phyloP scores from a whole-genome alignment of 768 basidiomycete species.

The Boletus subcaerulescens region DNA sequence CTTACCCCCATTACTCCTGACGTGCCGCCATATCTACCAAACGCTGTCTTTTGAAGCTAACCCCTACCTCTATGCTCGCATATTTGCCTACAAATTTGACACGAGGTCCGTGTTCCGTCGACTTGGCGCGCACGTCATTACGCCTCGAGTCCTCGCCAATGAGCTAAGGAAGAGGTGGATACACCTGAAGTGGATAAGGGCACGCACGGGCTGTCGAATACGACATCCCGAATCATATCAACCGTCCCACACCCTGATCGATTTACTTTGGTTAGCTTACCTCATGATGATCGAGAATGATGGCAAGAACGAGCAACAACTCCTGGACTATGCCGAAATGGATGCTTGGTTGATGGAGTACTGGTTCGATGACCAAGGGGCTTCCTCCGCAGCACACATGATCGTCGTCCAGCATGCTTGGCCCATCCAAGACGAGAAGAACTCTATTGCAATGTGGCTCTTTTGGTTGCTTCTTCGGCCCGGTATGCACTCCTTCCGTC shows the following conservation, averaged over 20 bases:
- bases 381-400: slow-evolving; percentile 45
- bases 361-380: slow-evolving; percentile 60
- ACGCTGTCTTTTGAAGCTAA: slow-evolving; percentile 53
- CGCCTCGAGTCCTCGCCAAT: slow-evolving; percentile 47
- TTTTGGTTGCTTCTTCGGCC: slow-evolving; percentile 70
- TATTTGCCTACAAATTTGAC: slow-evolving; percentile 72
- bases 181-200: slow-evolving; percentile 55
- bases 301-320: slow-evolving; percentile 65
- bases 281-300: slow-evolving; percentile 82
- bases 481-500: slow-evolving; percentile 40
- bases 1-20: slow-evolving; percentile 53
- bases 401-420: slow-evolving; percentile 48
- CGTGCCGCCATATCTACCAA: slow-evolving; percentile 47
- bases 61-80: slow-evolving; percentile 67
- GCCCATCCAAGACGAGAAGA: slow-evolving; percentile 52
- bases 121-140: slow-evolving; percentile 39
- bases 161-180: slow-evolving; percentile 66
- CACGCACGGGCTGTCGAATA: slow-evolving; percentile 26
- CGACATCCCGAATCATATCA: slow-evolving; percentile 25
- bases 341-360: slow-evolving; percentile 63
- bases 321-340: slow-evolving; percentile 65
- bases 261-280: slow-evolving; percentile 66
- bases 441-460: slow-evolving; percentile 71
- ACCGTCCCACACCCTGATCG: slow-evolving; percentile 8
- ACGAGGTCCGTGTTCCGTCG: slow-evolving; percentile 46